Conservation (phyloP, 2,329 filamentous ascomycete genomes). For the Ceratocystis alfenasii region DNA sequence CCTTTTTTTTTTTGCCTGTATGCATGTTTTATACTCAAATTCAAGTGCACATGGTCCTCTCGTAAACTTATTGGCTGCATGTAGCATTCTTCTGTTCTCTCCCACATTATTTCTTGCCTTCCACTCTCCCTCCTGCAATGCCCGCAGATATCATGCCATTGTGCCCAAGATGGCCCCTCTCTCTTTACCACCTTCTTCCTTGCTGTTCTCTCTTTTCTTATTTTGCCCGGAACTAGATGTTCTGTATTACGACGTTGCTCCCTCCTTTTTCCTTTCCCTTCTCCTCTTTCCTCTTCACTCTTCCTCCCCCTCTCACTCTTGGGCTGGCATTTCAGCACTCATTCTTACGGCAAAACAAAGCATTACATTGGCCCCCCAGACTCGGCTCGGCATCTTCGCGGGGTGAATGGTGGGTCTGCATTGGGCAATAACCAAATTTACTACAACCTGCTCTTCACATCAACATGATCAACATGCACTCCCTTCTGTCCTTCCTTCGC, state of each 20-base stretch:
- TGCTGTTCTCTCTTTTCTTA: not conserved
- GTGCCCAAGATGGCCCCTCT: constrained; percentile 6
- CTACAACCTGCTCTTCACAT: not conserved
- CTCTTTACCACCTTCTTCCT: not conserved
- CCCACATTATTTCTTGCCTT: not conserved
- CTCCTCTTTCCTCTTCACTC: not conserved
- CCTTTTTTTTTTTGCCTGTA: not conserved
- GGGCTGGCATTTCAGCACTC: not conserved
- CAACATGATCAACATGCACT: not conserved
- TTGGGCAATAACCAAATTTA: not conserved
- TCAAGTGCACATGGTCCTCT: not conserved
- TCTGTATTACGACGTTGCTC: not conserved
- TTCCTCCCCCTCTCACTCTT: not conserved
- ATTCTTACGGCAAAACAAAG: not conserved
- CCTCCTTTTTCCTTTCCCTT: not conserved
- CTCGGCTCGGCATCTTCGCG: not conserved
- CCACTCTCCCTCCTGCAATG: not conserved
- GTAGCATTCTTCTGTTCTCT: not conserved
- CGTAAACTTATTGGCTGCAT: not conserved
- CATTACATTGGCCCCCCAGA: not conserved
- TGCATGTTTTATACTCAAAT: not conserved
- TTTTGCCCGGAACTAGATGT: not conserved
- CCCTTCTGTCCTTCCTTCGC: not conserved
- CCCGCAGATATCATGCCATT: constrained; percentile 7
- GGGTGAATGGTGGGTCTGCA: not conserved